phyloP scores from a whole-genome alignment of 2,329 filamentous ascomycete genomes.

The Colletotrichum costaricense region DNA sequence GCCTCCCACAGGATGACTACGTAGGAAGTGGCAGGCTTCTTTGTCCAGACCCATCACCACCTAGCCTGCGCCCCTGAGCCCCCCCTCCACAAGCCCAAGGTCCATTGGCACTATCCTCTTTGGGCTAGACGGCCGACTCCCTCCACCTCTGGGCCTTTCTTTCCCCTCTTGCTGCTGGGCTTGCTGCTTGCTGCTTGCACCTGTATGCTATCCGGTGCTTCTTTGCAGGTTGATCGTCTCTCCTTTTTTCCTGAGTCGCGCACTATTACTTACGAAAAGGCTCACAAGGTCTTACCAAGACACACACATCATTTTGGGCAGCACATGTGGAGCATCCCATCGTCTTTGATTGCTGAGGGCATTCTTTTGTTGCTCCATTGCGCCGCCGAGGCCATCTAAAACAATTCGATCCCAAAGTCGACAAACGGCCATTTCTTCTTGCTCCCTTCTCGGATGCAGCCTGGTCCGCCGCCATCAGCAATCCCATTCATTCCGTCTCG shows the following conservation, averaged over 20 bases:
- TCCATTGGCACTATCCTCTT: conserved; percentile 24
- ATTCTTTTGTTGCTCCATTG: conserved; percentile 24
- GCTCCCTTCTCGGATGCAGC: conserved; percentile 3
- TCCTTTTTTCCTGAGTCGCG: conserved; percentile 33
- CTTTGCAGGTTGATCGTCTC: conserved; percentile 24
- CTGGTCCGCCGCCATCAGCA: conserved; percentile 14
- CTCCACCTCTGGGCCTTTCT: conserved; percentile 25
- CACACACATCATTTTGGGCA: conserved; percentile 20
- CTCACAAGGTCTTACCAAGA: background rate
- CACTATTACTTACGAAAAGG: background rate
- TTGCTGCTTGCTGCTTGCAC: background rate
- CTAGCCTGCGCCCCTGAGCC: conserved; percentile 14
- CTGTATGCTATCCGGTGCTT: conserved; percentile 1
- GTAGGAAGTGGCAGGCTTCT: background rate
- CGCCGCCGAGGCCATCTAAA: conserved; percentile 9
- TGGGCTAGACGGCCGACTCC: conserved; percentile 27
- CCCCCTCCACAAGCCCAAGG: conserved; percentile 5
- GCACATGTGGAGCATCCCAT: background rate
- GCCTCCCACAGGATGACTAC: background rate
- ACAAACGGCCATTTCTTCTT: conserved; percentile 7
- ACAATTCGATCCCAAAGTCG: background rate
- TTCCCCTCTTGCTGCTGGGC: conserved; percentile 9
- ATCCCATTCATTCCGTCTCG: background rate
- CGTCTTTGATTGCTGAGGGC: conserved; percentile 5
- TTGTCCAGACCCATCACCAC: conserved; percentile 24